A percentile compares a stretch with the other conserved stretches of the same genome.
These are phyloP conservation scores for Citropsis articulata DNA, from an alignment of 345 rosid species.

Conservation along the genomic window DNA sequence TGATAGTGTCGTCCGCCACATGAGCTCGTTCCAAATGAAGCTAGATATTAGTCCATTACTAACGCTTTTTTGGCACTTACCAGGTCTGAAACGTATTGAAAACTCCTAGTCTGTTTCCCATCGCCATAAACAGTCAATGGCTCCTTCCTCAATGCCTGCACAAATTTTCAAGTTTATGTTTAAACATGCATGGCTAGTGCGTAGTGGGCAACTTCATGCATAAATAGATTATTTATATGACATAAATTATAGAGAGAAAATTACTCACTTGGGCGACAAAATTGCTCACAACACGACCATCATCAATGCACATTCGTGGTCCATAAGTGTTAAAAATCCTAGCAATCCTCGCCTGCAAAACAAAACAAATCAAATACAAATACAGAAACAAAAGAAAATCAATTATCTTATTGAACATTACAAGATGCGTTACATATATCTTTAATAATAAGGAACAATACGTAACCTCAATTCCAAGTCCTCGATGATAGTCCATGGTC, in stretches of 20 bases:
- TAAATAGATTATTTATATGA: too few relatives aligned
- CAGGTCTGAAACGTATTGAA: constrained; percentile 86
- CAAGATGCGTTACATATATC: too few relatives aligned
- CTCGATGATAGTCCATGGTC: constrained; percentile 81
- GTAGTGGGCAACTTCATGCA: too few relatives aligned
- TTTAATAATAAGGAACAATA: neutral
- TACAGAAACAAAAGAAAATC: too few relatives aligned
- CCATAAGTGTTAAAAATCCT: constrained; percentile 84
- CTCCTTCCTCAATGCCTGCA: constrained; percentile 72
- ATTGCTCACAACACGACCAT: constrained; percentile 89
- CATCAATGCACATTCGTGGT: constrained; percentile 88
- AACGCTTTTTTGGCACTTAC: constrained; percentile 23
- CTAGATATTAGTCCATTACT: neutral
- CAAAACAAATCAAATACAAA: neutral
- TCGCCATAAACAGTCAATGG: constrained; percentile 92
- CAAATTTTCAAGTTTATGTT: neutral
- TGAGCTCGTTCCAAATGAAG: neutral
- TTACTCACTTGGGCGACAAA: constrained; percentile 69
- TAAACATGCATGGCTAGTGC: neutral
- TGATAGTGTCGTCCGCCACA: too few relatives aligned
- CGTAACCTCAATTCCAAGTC: constrained; percentile 66
- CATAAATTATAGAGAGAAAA: neutral
- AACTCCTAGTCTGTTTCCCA: constrained; percentile 89
- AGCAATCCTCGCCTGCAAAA: constrained; percentile 71
- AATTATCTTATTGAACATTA: neutral